Base-by-base conservation (phyloP, 495 filamentous ascomycete species). In the Rusavskia elegans region DNA sequence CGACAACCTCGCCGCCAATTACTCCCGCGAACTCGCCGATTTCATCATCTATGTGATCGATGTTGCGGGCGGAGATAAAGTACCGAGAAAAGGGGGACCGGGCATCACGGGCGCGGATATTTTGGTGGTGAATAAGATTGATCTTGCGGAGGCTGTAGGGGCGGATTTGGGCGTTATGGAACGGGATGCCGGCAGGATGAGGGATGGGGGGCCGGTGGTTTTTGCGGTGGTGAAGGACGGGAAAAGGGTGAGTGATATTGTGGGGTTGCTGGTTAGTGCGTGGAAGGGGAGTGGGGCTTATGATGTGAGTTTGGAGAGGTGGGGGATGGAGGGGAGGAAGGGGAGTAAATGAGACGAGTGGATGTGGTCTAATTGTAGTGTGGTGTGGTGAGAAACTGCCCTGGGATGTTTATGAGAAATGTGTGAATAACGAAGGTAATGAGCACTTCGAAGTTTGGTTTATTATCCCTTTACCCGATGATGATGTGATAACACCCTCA, bases 11-110 rank as follows among this genome's bases (percentile, higher is more conserved):
- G 92, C 92, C 0, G 93, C 92, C 10, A 97, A 98, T 72, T 98
- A 98, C 71, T 82, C 75, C 40, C 72, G 92, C 44, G 92, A 98
- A 67, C 68, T 97, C 54, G 92, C 93, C 3, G 92, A 98, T 66
- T 98, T 83, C 64, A 98, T 97, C 63, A 79, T 98, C 64, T 98
- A 98, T 63, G 92, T 98, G 48, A 97, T 98, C 57, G 92, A 98
- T 66, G 92, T 98, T 9, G 82, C 79, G 46, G 92, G 92, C n/a
- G 92, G 92, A 3, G 92, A 98, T 63, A 98, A 98, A 72, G 82
- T 98, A 45, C 92, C 92, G 0, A 70, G 93, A 8, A 98, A 98
- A 71, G 92, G 93, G 21, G 92, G 92, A 5, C 92, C 92, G 9
- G 93, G 92, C 0, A 98, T 98, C 59, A 98, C 92, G 38, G 89